Conservation (phyloP, 2,329 filamentous ascomycete species). For the Pseudogymnoascus sp. region DNA sequence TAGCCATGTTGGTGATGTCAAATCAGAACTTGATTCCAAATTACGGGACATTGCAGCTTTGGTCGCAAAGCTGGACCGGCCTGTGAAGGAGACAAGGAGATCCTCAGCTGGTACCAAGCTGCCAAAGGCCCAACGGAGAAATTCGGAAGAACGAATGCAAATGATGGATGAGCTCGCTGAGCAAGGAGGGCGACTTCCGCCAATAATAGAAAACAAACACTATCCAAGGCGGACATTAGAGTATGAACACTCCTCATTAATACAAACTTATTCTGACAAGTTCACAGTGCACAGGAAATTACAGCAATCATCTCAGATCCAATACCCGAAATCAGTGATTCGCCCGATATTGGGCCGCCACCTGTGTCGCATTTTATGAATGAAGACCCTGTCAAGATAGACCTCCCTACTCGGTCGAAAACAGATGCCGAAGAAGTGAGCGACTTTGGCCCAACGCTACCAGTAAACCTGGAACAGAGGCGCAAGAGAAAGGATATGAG, state of each 20-base stretch:
- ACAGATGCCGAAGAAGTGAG: slow-evolving; percentile 16
- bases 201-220: slow-evolving; percentile 61
- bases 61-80: slow-evolving; percentile 39
- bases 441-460: slow-evolving; percentile 20
- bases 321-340: slow-evolving; percentile 40
- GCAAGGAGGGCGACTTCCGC: slow-evolving; percentile 43
- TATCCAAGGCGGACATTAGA: slow-evolving; percentile 61
- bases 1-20: slow-evolving; percentile 61
- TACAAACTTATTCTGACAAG: slow-evolving; percentile 26
- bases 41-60: slow-evolving; percentile 61
- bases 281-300: slow-evolving; percentile 25
- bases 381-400: slow-evolving; percentile 44
- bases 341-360: slow-evolving; percentile 60
- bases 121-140: slow-evolving; percentile 34
- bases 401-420: slow-evolving; percentile 33
- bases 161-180: slow-evolving; percentile 27
- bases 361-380: slow-evolving; percentile 52
- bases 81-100: slow-evolving; percentile 19
- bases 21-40: slow-evolving; percentile 62
- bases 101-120: slow-evolving; percentile 13
- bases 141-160: slow-evolving; percentile 47
- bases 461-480: slow-evolving; percentile 28
- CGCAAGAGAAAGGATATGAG: slow-evolving; percentile 25
- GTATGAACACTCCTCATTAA: slow-evolving; percentile 35
- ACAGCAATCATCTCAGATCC: slow-evolving; percentile 18